Evolutionary conservation across 2,329 filamentous ascomycete species (phyloP), one percentile per base, ranked within the genome.

Genomic region (Neofusicoccum umdonicola): DNA sequence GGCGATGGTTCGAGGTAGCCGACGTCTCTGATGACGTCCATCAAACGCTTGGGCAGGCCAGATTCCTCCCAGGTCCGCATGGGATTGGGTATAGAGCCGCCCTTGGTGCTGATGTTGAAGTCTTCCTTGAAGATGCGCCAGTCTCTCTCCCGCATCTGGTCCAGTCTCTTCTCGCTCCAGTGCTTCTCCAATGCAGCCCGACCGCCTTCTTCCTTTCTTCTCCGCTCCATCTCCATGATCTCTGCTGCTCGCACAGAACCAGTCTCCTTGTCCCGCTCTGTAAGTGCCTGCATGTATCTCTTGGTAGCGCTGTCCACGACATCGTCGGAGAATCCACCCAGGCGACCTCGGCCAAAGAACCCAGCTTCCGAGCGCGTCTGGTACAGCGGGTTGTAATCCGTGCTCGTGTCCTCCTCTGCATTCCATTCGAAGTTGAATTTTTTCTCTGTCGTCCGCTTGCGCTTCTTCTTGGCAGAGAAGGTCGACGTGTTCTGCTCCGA

Each of bases 341-440:
- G 78, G 67, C 85, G 82, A 37, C 88, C 89, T 62, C 88, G 83
- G 0, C 89, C 89, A 71, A 87, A 91, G 79, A 92, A 90, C 66
- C 86, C 88, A 3, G 87, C 84, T 67, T 90, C 86, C 3, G 87
- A 83, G 44, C 86, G 84, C 31, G 87, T 81, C 58, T 89, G 84
- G 75, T 96, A 96, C 44, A 95, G 83, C 0, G 91, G 90, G 71
- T 97, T 93, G 74, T 93, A 90, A 70, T 92, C 89, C 2, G 83
- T 85, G 68, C 89, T 94, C 0, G 95, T 99, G 77, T 99, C 95
- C 74, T 99, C 95, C 67, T 96, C 91, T 0, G 88, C 86, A 70
- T 97, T 96, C 95, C 95, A 99, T 71, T 96, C 95, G 72, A 99
- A 99, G 72, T 97, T 99, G 82, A 99, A 99, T 76, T 99, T 98